Evolutionary conservation across 106 monocot species (phyloP).

Genomic region (Iris macrosiphon): DNA sequence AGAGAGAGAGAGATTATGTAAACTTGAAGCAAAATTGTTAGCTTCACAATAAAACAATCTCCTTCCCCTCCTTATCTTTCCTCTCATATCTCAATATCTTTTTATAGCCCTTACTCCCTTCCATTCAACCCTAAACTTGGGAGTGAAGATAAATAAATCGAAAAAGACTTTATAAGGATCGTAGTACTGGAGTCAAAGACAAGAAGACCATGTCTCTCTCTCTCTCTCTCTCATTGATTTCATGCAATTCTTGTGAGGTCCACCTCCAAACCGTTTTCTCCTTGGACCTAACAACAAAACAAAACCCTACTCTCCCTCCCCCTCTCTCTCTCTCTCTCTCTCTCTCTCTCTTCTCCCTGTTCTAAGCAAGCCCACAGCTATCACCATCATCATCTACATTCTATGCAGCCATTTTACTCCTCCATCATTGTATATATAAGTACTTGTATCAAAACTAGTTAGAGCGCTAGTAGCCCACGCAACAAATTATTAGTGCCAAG

Average conservation of each 20-base stretch:
- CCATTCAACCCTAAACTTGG: conserved; percentile 6
- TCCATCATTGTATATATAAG: conserved; percentile 16
- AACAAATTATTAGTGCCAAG: no score
- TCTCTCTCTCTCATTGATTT: no score
- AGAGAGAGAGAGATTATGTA: no score
- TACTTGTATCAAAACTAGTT: no score
- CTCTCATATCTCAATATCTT: not conserved
- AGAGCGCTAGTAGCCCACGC: no score
- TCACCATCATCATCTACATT: conserved; percentile 14
- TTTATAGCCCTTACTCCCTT: not conserved
- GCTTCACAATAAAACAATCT: conserved; percentile 10
- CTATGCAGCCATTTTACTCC: conserved; percentile 14
- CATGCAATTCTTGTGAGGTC: no score
- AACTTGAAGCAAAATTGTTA: no score
- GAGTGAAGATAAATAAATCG: conserved; percentile 13
- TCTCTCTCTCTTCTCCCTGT: conserved; percentile 34
- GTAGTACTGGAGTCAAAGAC: conserved; percentile 20
- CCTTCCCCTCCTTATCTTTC: not conserved
- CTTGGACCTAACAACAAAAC: conserved; percentile 19
- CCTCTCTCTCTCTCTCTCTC: conserved; percentile 8
- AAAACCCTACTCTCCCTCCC: conserved; percentile 2
- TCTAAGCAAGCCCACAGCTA: conserved; percentile 54
- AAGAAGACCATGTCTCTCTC: conserved; percentile 15
- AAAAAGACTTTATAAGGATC: no score
- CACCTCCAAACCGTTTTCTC: conserved; percentile 31